phyloP scores from a whole-genome alignment of 192 early-diverging fungal species.

The Podochytrium sp. region DNA sequence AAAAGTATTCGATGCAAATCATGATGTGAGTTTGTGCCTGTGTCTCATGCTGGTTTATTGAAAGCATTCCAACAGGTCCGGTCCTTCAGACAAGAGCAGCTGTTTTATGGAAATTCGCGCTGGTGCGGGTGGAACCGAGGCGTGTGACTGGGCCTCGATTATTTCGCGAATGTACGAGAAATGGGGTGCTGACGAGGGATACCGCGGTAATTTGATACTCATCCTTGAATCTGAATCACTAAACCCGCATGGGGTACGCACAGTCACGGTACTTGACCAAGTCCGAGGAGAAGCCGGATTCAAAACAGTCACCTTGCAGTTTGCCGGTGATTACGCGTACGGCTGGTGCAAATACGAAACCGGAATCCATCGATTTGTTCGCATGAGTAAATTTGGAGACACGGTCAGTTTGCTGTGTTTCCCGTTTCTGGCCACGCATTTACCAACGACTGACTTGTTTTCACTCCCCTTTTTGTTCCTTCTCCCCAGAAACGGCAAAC shows the following conservation, averaged over 20 bases:
- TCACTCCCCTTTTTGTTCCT: slow-evolving; percentile 8
- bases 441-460: background rate
- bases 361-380: slow-evolving; percentile 60
- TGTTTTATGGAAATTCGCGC: slow-evolving; percentile 60
- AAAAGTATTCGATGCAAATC: slow-evolving; percentile 42
- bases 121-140: slow-evolving; percentile 54
- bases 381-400: slow-evolving; percentile 53
- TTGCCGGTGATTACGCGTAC: slow-evolving; percentile 53
- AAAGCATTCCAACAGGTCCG: slow-evolving; percentile 29
- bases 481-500: slow-evolving; percentile 57
- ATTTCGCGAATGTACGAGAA: slow-evolving; percentile 50
- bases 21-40: slow-evolving; percentile 40
- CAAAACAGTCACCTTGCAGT: slow-evolving; percentile 48
- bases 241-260: background rate
- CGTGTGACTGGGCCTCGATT: slow-evolving; percentile 53
- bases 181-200: slow-evolving; percentile 38
- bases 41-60: background rate
- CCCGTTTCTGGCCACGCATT: background rate
- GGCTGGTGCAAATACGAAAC: slow-evolving; percentile 58
- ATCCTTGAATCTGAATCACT: no score
- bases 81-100: slow-evolving; percentile 48
- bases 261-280: slow-evolving; percentile 49
- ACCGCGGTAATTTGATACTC: slow-evolving; percentile 21
- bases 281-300: slow-evolving; percentile 49
- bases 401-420: slow-evolving; percentile 23